phyloP scores from a whole-genome alignment of 2,329 filamentous ascomycete genomes.

The Biscogniauxia marginata region DNA sequence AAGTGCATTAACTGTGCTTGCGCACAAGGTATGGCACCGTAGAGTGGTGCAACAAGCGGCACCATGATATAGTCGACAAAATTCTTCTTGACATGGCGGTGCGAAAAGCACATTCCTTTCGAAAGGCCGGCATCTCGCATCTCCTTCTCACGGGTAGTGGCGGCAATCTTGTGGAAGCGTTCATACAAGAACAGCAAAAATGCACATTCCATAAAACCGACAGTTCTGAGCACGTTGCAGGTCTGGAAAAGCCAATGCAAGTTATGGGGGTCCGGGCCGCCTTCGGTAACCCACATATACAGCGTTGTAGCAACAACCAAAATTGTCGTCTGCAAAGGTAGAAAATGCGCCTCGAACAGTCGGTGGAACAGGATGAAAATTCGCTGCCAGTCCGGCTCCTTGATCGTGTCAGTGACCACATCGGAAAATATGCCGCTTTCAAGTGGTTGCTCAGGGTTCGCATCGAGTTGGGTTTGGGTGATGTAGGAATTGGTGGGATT shows the following conservation, averaged over 20 bases:
- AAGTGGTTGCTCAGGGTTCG: conserved; percentile 38
- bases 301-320: conserved; percentile 61
- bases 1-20: conserved; percentile 69
- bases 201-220: conserved; percentile 62
- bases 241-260: conserved; percentile 59
- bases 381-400: conserved; percentile 53
- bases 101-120: conserved; percentile 65
- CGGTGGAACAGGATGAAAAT: conserved; percentile 61
- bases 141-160: conserved; percentile 60
- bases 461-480: conserved; percentile 43
- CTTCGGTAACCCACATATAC: conserved; percentile 55
- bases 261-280: conserved; percentile 49
- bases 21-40: conserved; percentile 64
- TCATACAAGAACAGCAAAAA: conserved; percentile 67
- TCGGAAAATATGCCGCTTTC: conserved; percentile 57
- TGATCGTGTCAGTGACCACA: conserved; percentile 50
- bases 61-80: conserved; percentile 63
- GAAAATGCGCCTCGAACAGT: conserved; percentile 72
- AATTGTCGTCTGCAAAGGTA: conserved; percentile 66
- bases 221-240: conserved; percentile 58
- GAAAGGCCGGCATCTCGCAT: conserved; percentile 65
- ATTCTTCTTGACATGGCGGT: conserved; percentile 54
- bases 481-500: conserved; percentile 48
- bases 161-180: conserved; percentile 61
- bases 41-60: conserved; percentile 66